Percentiles rank a stretch among this genome's conserved stretches.
Evolutionary conservation across 2,329 filamentous ascomycete species (phyloP).

Genomic region (Ceratocystis huliohia): DNA sequence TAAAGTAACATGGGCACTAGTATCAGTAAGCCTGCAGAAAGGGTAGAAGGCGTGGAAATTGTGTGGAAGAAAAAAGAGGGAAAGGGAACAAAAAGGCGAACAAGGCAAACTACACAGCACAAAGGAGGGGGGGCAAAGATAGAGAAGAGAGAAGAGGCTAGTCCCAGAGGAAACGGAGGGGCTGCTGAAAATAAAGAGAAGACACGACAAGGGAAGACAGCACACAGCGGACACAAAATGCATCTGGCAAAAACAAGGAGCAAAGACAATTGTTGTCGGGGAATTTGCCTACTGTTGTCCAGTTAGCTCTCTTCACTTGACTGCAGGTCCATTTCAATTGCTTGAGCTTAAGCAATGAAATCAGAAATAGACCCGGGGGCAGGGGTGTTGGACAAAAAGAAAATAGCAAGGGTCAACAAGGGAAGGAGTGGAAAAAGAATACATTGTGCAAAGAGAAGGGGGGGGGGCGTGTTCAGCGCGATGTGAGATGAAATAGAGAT

Average conservation of each 20-base stretch:
- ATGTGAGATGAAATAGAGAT: not conserved
- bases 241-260: constrained; percentile 6
- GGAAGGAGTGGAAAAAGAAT: constrained; percentile 3
- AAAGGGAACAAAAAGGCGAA: constrained; percentile 3
- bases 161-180: constrained; percentile 16
- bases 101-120: constrained; percentile 1
- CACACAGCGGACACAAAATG: not conserved
- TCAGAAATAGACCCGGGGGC: not conserved
- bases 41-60: constrained; percentile 17
- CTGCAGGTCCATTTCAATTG: not conserved
- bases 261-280: constrained; percentile 7
- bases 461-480: not conserved
- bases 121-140: constrained; percentile 2
- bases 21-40: constrained; percentile 1
- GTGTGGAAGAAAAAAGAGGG: constrained; percentile 5
- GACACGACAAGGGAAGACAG: not conserved
- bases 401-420: not conserved
- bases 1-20: constrained; percentile 7
- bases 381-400: not conserved
- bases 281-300: constrained; percentile 1
- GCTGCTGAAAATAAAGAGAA: constrained; percentile 12
- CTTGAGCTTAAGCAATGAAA: constrained; percentile 4
- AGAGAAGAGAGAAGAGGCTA: not conserved
- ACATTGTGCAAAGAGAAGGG: not conserved
- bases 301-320: not conserved